Conservation (phyloP, 2,329 filamentous ascomycete species). For the Phoma sp. region DNA sequence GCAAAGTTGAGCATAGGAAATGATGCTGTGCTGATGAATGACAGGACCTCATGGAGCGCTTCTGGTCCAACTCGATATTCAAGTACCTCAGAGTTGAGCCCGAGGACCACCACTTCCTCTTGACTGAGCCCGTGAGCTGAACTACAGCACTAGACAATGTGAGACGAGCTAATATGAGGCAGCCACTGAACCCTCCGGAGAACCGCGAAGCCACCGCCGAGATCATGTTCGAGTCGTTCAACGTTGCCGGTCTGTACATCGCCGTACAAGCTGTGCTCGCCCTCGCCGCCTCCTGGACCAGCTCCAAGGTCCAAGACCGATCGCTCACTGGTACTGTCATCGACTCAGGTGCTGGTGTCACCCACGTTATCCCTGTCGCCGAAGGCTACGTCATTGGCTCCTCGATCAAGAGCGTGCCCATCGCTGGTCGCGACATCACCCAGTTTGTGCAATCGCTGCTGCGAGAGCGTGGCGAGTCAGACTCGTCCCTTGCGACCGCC, state of each 20-base stretch:
- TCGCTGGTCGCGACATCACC: conserved; percentile 96
- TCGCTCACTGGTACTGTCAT: conserved; percentile 97
- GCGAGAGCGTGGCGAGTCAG: conserved; percentile 92
- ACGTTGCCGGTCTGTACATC: conserved; percentile 98
- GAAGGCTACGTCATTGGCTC: conserved; percentile 99
- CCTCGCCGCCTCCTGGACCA: conserved; percentile 96
- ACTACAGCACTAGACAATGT: neutral
- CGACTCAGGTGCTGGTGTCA: conserved; percentile 98
- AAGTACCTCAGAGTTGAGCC: conserved; percentile 98
- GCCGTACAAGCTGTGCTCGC: conserved; percentile 97
- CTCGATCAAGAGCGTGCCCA: conserved; percentile 98
- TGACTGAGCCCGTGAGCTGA: conserved; percentile 85
- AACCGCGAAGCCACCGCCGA: conserved; percentile 99
- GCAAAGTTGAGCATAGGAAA: conserved; percentile 27
- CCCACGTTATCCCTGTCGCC: conserved; percentile 97
- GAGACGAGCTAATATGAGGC: conserved; percentile 21
- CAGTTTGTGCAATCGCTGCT: conserved; percentile 98
- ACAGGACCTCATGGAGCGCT: conserved; percentile 98
- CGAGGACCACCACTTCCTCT: conserved; percentile 97
- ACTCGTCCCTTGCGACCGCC: conserved; percentile 95
- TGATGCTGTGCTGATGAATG: conserved; percentile 19
- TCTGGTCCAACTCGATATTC: conserved; percentile 99
- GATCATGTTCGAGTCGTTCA: conserved; percentile 99
- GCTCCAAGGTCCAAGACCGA: conserved; percentile 94
- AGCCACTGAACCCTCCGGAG: conserved; percentile 97